Conservation (phyloP, 345 rosid genomes). For the Tarenaya hassleriana region DNA sequence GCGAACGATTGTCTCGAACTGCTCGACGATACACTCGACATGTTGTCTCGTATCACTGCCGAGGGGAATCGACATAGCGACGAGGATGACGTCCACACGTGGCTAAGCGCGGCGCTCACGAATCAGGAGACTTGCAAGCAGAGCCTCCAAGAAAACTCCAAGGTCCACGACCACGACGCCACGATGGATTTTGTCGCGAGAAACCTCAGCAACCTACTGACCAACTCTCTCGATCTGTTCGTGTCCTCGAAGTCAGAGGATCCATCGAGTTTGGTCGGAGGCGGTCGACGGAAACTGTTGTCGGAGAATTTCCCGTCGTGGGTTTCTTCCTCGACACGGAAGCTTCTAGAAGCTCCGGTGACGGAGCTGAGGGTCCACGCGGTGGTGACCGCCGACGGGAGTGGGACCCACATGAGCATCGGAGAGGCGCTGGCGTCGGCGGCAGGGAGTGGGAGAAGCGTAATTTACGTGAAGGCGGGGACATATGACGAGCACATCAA, state of each 20-base stretch:
- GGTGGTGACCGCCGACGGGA: conserved; percentile 52
- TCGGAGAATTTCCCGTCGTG: conserved; percentile 31
- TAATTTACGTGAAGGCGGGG: conserved; percentile 45
- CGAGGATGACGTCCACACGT: conserved; percentile 39
- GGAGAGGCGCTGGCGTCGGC: conserved; percentile 33
- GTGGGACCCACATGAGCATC: conserved; percentile 39
- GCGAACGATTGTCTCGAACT: conserved; percentile 43
- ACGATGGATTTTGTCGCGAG: conserved; percentile 23
- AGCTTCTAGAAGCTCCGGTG: conserved; percentile 36
- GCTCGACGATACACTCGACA: conserved; percentile 42
- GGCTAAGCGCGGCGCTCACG: conserved; percentile 52
- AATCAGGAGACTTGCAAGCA: conserved; percentile 48
- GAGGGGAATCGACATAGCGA: neutral
- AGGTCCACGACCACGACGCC: neutral
- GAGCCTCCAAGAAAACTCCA: conserved; percentile 30
- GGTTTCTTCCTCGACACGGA: conserved; percentile 34
- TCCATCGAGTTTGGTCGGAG: too few species aligned
- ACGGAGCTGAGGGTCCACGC: conserved; percentile 34
- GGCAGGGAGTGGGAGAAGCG: conserved; percentile 35
- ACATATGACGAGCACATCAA: conserved; percentile 40
- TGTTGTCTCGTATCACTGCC: conserved; percentile 28
- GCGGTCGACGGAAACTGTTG: neutral
- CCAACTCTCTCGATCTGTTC: conserved; percentile 28
- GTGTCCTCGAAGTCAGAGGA: too few species aligned
- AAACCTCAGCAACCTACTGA: conserved; percentile 32